Evolutionary conservation across 257 asterid genomes (phyloP).

Genomic region (Salvia rosmarinus): DNA sequence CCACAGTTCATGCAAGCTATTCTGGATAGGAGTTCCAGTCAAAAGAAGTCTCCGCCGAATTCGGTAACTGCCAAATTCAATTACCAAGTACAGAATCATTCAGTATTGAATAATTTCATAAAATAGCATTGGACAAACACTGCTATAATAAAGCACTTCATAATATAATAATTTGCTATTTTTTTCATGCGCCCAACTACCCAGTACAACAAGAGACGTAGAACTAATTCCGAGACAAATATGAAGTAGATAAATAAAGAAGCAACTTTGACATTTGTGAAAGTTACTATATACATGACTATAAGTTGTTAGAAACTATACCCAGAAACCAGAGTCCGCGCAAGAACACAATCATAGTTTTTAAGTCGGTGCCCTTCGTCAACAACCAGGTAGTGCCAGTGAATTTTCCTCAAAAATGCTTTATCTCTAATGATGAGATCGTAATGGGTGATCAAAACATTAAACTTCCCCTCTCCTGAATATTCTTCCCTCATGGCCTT

Average conservation of each 20-base stretch:
- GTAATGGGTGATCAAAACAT: conserved; percentile 91
- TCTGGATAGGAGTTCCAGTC: conserved; percentile 99
- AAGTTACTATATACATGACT: background rate
- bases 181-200: background rate
- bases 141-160: conserved; percentile 12
- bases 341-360: conserved; percentile 92
- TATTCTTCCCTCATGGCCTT: conserved; percentile 88
- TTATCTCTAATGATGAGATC: conserved; percentile 96
- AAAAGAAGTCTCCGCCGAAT: conserved; percentile 90
- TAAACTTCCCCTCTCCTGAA: conserved; percentile 93
- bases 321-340: conserved; percentile 90
- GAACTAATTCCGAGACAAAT: background rate
- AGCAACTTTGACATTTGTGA: background rate
- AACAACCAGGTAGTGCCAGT: conserved; percentile 91
- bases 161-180: conserved; percentile 3
- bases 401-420: conserved; percentile 84
- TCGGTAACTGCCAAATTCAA: conserved; percentile 67
- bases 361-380: conserved; percentile 98
- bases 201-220: conserved; percentile 6
- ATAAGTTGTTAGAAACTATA: conserved; percentile 41
- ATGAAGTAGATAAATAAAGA: conserved; percentile 9
- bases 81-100: conserved; percentile 36
- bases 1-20: conserved; percentile 96
- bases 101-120: background rate
- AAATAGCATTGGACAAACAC: background rate